phyloP scores from a whole-genome alignment of 1,284 basidiomycete species.

The Leccinum brunneo-olivaceum region DNA sequence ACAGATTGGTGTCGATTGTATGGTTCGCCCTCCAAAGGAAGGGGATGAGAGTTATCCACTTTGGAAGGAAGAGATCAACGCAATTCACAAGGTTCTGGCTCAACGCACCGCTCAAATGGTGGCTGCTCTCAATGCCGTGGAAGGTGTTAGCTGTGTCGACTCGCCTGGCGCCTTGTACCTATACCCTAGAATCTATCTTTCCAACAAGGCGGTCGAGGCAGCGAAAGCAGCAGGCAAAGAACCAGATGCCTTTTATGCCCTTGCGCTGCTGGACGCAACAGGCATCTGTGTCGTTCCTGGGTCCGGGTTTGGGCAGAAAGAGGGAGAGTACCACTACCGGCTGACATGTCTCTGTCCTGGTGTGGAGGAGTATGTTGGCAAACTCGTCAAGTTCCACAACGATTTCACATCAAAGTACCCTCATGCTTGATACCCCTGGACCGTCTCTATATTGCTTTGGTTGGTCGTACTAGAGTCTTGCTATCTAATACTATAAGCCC shows the following conservation, averaged over 20 bases:
- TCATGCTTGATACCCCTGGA: slow-evolving; percentile 12
- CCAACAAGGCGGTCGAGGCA: slow-evolving; percentile 64
- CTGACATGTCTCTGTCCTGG: slow-evolving; percentile 85
- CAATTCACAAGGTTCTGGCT: slow-evolving; percentile 71
- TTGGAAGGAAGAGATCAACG: slow-evolving; percentile 78
- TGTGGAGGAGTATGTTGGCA: slow-evolving; percentile 83
- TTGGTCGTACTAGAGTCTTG: too few relatives aligned
- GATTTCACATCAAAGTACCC: slow-evolving; percentile 70
- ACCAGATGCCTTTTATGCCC: slow-evolving; percentile 84
- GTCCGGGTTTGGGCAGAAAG: slow-evolving; percentile 86
- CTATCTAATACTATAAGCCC: too few relatives aligned
- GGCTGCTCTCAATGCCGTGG: slow-evolving; percentile 66
- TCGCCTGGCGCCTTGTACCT: slow-evolving; percentile 89
- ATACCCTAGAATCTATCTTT: slow-evolving; percentile 72
- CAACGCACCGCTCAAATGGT: slow-evolving; percentile 71
- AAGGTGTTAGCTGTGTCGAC: slow-evolving; percentile 80
- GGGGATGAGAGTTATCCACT: slow-evolving; percentile 71
- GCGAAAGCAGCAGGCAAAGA: slow-evolving; percentile 69
- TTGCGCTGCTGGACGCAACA: slow-evolving; percentile 78
- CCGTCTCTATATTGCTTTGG: too few relatives aligned
- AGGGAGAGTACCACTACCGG: slow-evolving; percentile 82
- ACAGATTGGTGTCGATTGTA: slow-evolving; percentile 86
- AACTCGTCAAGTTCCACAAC: slow-evolving; percentile 80
- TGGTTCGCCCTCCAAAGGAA: slow-evolving; percentile 78
- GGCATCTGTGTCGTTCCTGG: slow-evolving; percentile 93